Evolutionary conservation across 768 basidiomycete species (phyloP).

Genomic region (Amanita thiersii): DNA sequence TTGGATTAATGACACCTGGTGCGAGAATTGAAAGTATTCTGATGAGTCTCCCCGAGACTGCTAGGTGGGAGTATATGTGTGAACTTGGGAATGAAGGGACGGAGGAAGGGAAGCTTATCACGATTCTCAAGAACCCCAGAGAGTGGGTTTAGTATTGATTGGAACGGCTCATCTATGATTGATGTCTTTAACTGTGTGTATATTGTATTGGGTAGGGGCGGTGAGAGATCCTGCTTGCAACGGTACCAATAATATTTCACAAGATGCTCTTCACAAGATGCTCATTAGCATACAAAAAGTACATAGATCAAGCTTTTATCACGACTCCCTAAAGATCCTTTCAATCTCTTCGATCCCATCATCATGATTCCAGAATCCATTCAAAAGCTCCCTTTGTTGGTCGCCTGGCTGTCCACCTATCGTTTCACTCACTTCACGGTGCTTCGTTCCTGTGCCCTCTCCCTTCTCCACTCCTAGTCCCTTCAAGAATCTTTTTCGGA

Average conservation of each 20-base stretch:
- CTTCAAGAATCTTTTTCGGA: slow-evolving; percentile 31
- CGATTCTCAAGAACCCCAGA: slow-evolving; percentile 51
- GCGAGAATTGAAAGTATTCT: slow-evolving; percentile 85
- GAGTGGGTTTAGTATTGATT: slow-evolving; percentile 63
- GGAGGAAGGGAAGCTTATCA: slow-evolving; percentile 57
- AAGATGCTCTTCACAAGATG: no score
- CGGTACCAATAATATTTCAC: no score
- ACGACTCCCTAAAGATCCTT: slow-evolving; percentile 55
- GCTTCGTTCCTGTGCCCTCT: slow-evolving; percentile 10
- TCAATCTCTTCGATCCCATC: slow-evolving; percentile 70
- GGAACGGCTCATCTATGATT: no score
- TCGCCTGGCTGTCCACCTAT: slow-evolving; percentile 13
- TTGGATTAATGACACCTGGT: slow-evolving; percentile 77
- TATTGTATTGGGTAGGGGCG: no score
- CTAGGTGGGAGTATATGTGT: slow-evolving; percentile 85
- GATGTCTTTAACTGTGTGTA: no score
- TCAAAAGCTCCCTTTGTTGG: slow-evolving; percentile 13
- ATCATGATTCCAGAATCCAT: slow-evolving; percentile 62
- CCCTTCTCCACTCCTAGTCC: slow-evolving; percentile 12
- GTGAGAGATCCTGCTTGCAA: no score
- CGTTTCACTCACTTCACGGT: slow-evolving; percentile 14
- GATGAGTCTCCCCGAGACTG: slow-evolving; percentile 84
- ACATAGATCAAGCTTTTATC: no score
- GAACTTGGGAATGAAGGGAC: slow-evolving; percentile 61
- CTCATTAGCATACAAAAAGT: no score